Conservation (phyloP, 257 asterid species). For the Eucommia ulmoides region DNA sequence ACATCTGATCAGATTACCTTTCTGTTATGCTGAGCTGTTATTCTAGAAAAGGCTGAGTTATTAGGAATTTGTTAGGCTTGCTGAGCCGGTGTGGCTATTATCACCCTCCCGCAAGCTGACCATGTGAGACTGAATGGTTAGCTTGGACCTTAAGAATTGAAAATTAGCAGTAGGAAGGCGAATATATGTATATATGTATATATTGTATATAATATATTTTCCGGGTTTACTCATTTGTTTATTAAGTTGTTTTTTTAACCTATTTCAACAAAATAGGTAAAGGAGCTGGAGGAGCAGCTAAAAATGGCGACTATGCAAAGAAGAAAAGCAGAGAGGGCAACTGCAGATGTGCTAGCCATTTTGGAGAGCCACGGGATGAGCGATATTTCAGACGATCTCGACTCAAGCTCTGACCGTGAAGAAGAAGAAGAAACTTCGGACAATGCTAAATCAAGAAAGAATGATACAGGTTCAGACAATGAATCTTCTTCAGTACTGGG, state of each 20-base stretch:
- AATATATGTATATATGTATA: constrained; percentile 1
- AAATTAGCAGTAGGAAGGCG: too few species aligned
- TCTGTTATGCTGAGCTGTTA: too few species aligned
- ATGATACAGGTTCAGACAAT: constrained; percentile 49
- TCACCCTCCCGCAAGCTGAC: too few species aligned
- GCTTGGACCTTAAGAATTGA: too few species aligned
- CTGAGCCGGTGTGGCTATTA: too few species aligned
- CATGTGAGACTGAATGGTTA: too few species aligned
- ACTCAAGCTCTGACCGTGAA: constrained; percentile 63
- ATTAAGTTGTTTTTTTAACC: constrained; percentile 1
- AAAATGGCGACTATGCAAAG: constrained; percentile 62
- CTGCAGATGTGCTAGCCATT: constrained; percentile 65
- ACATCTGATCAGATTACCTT: too few species aligned
- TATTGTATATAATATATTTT: constrained; percentile 2
- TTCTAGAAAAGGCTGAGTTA: too few species aligned
- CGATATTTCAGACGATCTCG: constrained; percentile 53
- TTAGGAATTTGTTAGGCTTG: too few species aligned
- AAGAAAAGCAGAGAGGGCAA: constrained; percentile 90
- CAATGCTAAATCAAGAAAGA: constrained; percentile 25
- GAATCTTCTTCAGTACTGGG: constrained; percentile 64
- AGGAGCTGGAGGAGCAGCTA: constrained; percentile 77
- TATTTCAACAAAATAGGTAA: constrained; percentile 56
- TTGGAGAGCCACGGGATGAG: constrained; percentile 56
- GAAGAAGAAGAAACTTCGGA: constrained; percentile 24
- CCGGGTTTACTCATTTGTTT: constrained; percentile 4